phyloP scores from a whole-genome alignment of 2,329 filamentous ascomycete species.

The Coniella vitis region DNA sequence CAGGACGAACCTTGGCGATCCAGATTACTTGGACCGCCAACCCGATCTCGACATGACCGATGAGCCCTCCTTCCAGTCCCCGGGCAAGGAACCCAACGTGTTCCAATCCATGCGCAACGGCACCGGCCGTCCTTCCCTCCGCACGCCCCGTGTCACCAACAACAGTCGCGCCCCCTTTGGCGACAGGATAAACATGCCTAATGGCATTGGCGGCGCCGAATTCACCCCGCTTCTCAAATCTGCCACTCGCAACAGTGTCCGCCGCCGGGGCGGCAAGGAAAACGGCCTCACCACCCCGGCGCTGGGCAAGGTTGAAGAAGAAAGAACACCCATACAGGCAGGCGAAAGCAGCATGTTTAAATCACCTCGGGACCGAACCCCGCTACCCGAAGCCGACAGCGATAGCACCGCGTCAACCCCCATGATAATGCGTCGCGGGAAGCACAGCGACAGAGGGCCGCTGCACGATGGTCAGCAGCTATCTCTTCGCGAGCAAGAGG shows the following conservation, averaged over 20 bases:
- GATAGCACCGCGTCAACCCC: constrained; percentile 83
- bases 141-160: constrained; percentile 60
- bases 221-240: constrained; percentile 92
- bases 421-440: constrained; percentile 59
- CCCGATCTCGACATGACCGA: constrained; percentile 78
- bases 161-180: constrained; percentile 56
- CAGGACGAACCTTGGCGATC: constrained; percentile 76
- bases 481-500: constrained; percentile 89
- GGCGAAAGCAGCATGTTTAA: constrained; percentile 68
- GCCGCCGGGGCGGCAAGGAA: constrained; percentile 52
- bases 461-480: constrained; percentile 83
- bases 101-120: constrained; percentile 68
- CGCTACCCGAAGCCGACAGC: constrained; percentile 65
- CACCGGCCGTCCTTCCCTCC: constrained; percentile 47
- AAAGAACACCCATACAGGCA: constrained; percentile 66
- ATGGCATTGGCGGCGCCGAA: constrained; percentile 61
- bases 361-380: constrained; percentile 63
- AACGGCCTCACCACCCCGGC: constrained; percentile 63
- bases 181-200: constrained; percentile 64
- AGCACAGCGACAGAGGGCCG: constrained; percentile 40
- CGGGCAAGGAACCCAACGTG: constrained; percentile 68
- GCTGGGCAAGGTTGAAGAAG: constrained; percentile 58
- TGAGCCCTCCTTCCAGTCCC: constrained; percentile 80
- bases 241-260: constrained; percentile 65
- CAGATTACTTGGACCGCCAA: constrained; percentile 66